Evolutionary conservation across 164 flowering plant genomes (phyloP), one percentile per base, ranked within the genome.

Genomic region (Stephania cephalantha): DNA sequence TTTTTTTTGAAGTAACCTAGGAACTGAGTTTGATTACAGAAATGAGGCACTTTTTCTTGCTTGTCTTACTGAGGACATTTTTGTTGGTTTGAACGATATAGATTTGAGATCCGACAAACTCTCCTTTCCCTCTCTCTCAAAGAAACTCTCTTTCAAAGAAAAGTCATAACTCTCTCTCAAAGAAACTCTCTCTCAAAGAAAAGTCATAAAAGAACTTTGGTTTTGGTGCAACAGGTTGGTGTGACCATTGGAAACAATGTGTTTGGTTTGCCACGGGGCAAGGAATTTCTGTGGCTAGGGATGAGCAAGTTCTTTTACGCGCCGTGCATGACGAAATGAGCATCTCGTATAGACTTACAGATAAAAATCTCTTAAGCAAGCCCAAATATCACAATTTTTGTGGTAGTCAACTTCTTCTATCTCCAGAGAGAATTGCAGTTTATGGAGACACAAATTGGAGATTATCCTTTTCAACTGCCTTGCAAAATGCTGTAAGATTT

Each of bases 171-270:
- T 25, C 25, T 25, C 0, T 25, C 25, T 35, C 42, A 35, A 1
- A 35, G 42, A 35, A 35, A 35, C n/a, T n/a, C n/a, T 31, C 35
- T 31, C 35, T 35, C 42, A 35, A 1, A 35, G 42, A 35, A 35
- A 35, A 35, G 2, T 35, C 42, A 35, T 35, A 58, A 58, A 20
- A 58, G n/a, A 58, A 8, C 20, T 17, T 58, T 18, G 22, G 7
- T 58, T 58, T 58, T 58, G n/a, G 15, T 58, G 73, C 79, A 76
- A 69, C 82, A 22, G 78, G 86, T 78, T 95, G 99, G 99, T 88
- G 98, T 85, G 98, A 95, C 82, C 99, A 95, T 76, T 95, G 98
- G 99, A 93, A 91, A 81, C 98, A 93, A 76, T 90, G 96, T 84
- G 91, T 95, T 61, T 95, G 97, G 98, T 90, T 93, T 82, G 69